Evolutionary conservation across 2,329 filamentous ascomycete species (phyloP).

Genomic region (Sphaerulina vaccinii): DNA sequence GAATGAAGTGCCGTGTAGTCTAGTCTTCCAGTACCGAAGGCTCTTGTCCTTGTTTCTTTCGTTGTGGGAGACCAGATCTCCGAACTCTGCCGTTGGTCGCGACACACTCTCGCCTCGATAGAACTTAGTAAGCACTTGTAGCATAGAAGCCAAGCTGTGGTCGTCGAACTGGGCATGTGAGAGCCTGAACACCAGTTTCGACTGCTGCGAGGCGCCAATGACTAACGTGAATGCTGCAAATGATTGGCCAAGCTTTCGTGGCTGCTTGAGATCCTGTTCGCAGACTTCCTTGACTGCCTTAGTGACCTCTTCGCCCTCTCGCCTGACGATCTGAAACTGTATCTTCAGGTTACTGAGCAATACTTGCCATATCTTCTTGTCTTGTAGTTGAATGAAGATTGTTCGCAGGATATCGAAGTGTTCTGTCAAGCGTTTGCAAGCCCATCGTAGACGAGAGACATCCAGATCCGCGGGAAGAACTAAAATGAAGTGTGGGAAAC

Average conservation of each 20-base stretch:
- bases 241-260: slow-evolving; percentile 25
- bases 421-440: slow-evolving; percentile 22
- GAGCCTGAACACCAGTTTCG: slow-evolving; percentile 33
- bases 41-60: slow-evolving; percentile 3
- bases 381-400: slow-evolving; percentile 49
- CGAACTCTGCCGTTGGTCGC: not conserved
- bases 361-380: slow-evolving; percentile 45
- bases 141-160: slow-evolving; percentile 8
- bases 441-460: slow-evolving; percentile 21
- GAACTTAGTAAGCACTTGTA: slow-evolving; percentile 5
- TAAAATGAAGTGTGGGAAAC: slow-evolving; percentile 28
- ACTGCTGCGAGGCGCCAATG: slow-evolving; percentile 21
- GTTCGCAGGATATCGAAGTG: slow-evolving; percentile 54
- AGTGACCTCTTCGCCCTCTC: too few relatives aligned
- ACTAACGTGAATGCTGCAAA: slow-evolving; percentile 30
- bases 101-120: slow-evolving; percentile 9
- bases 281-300: too few relatives aligned
- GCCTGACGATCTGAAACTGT: too few relatives aligned
- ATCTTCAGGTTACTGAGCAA: slow-evolving; percentile 40
- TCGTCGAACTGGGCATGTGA: slow-evolving; percentile 39
- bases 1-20: slow-evolving; percentile 21
- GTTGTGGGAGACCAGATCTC: slow-evolving; percentile 6
- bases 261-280: too few relatives aligned
- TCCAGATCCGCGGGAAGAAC: slow-evolving; percentile 26
- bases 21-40: slow-evolving; percentile 24